phyloP scores from a whole-genome alignment of 441 rosid genomes.

The Pelargonium citronellum region DNA sequence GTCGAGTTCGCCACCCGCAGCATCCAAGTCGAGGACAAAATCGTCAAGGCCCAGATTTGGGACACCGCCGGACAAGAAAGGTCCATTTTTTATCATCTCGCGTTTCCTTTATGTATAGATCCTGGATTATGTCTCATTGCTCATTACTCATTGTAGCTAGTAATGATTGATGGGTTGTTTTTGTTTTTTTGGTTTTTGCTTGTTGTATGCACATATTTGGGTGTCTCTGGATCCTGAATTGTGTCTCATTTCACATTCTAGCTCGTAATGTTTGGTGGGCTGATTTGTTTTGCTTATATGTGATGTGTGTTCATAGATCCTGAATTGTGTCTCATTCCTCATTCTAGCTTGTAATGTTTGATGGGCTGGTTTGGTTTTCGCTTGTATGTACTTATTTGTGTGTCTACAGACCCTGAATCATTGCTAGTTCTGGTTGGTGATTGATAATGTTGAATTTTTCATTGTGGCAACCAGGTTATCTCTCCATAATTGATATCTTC shows the following conservation, averaged over 20 bases:
- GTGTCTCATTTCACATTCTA: neutral
- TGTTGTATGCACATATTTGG: neutral
- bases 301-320: neutral
- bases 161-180: neutral
- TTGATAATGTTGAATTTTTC: neutral
- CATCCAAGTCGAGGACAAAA: neutral
- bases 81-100: neutral
- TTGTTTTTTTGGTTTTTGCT: no score
- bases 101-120: neutral
- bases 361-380: no score
- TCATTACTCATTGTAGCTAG: neutral
- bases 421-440: neutral
- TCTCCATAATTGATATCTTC: no score
- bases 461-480: no score
- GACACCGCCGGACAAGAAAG: slow-evolving; percentile 12
- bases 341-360: no score
- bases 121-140: neutral
- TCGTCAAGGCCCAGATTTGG: slow-evolving; percentile 9
- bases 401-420: neutral
- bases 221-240: neutral
- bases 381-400: neutral
- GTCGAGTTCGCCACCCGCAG: slow-evolving; percentile 10
- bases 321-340: neutral
- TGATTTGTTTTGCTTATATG: neutral
- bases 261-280: neutral